Percentiles rank a stretch among this genome's conserved stretches.
Conservation (phyloP, 2,329 filamentous ascomycete species). For the Claviceps monticola region DNA sequence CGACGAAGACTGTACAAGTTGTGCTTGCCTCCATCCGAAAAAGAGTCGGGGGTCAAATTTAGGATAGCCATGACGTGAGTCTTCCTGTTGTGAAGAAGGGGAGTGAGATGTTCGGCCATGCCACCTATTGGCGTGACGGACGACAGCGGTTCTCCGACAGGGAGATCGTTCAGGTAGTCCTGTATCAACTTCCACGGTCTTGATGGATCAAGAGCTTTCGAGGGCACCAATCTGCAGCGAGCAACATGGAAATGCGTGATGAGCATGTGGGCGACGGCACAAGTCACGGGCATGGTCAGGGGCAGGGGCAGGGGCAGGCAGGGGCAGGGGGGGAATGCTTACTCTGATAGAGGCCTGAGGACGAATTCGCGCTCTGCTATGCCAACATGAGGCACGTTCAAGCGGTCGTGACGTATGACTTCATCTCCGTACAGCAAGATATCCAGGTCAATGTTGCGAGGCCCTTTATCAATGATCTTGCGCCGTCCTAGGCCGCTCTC, state of each 20-base stretch:
- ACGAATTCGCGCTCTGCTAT: conserved; percentile 93
- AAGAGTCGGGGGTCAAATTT: conserved; percentile 91
- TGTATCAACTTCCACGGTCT: conserved; percentile 47
- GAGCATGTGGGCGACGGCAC: not conserved
- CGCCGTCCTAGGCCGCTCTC: conserved; percentile 66
- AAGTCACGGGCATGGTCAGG: not conserved
- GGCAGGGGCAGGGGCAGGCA: too few relatives aligned
- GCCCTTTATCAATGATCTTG: conserved; percentile 85
- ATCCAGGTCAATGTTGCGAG: conserved; percentile 87
- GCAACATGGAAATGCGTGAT: not conserved
- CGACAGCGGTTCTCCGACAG: conserved; percentile 35
- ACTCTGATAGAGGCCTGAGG: conserved; percentile 72
- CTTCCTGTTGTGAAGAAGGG: conserved; percentile 40
- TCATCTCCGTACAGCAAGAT: conserved; percentile 70
- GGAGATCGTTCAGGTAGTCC: conserved; percentile 47
- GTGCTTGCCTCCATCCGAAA: conserved; percentile 75
- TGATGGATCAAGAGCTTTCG: conserved; percentile 34
- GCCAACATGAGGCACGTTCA: conserved; percentile 72
- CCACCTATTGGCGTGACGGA: conserved; percentile 43
- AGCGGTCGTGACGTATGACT: conserved; percentile 50
- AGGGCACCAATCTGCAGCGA: conserved; percentile 37
- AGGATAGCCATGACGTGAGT: conserved; percentile 89
- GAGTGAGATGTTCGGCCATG: conserved; percentile 37
- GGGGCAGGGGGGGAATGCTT: conserved; percentile 14
- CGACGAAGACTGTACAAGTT: conserved; percentile 37